These are phyloP conservation scores for Dendrostoma leiphaemia DNA, from an alignment of 2,329 filamentous ascomycete genomes.

Conservation along the genomic window DNA sequence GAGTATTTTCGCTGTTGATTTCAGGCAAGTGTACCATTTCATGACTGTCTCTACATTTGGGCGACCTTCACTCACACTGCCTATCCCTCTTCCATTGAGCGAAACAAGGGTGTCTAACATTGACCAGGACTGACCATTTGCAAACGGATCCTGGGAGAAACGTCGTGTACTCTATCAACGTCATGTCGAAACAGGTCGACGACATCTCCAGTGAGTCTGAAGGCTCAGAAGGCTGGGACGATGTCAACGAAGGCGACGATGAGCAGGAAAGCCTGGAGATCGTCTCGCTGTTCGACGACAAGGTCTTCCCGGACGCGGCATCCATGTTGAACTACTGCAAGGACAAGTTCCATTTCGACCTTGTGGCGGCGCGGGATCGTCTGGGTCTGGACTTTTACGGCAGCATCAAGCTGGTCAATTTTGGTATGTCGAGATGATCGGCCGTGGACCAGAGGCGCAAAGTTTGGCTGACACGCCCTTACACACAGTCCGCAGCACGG, in stretches of 20 bases:
- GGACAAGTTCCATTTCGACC: conserved; percentile 64
- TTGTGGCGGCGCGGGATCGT: conserved; percentile 56
- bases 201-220: conserved; percentile 32
- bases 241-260: conserved; percentile 49
- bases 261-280: conserved; percentile 60
- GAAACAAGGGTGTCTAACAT: background rate
- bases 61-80: too few species aligned
- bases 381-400: conserved; percentile 70
- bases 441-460: too few species aligned
- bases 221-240: conserved; percentile 33
- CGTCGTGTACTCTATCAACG: background rate
- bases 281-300: conserved; percentile 66
- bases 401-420: conserved; percentile 74
- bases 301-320: conserved; percentile 60
- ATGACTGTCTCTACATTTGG: too few species aligned
- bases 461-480: too few species aligned
- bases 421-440: conserved; percentile 49
- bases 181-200: conserved; percentile 16
- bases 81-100: background rate
- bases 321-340: conserved; percentile 70
- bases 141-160: background rate
- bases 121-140: background rate
- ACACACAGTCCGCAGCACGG: conserved; percentile 46
- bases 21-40: too few species aligned
- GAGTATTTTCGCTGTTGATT: background rate